Evolutionary conservation across 73 alveolate species (phyloP).

Genomic region (Tetrahymena elliotti): DNA sequence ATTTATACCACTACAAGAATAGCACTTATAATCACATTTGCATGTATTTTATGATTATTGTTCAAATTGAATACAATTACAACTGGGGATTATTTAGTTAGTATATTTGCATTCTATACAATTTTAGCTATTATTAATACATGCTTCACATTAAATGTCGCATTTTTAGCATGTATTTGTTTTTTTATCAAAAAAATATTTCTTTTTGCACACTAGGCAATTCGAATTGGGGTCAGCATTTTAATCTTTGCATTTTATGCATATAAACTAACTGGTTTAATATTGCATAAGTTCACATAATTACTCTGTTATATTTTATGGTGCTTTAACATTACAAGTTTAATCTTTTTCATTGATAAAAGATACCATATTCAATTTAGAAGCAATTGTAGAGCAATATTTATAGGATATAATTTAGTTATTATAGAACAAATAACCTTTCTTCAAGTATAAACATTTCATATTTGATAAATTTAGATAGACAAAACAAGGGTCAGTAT

Average conservation of each 20-base stretch:
- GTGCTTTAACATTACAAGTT: not conserved
- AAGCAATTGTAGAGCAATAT: not conserved
- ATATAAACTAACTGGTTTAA: not conserved
- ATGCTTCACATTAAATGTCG: not conserved
- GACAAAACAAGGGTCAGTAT: not conserved
- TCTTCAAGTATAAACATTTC: not conserved
- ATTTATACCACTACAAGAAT: not conserved
- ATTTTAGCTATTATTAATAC: not conserved
- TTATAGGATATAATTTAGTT: not conserved
- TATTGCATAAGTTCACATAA: not conserved
- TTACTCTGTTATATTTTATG: not conserved
- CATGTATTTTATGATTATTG: not conserved
- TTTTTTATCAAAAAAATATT: not conserved
- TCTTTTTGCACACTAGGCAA: not conserved
- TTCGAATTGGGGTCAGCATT: not conserved
- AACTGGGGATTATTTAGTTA: not conserved
- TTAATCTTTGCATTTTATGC: not conserved
- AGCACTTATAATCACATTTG: not conserved
- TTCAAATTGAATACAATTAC: not conserved
- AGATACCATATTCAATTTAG: not conserved
- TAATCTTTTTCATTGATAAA: not conserved
- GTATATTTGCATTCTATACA: not conserved
- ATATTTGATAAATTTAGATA: not conserved
- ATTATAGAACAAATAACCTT: not conserved
- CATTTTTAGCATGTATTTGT: not conserved